Conservation (phyloP, 1,139 yeast genomes). For the Diutina siamensis region DNA sequence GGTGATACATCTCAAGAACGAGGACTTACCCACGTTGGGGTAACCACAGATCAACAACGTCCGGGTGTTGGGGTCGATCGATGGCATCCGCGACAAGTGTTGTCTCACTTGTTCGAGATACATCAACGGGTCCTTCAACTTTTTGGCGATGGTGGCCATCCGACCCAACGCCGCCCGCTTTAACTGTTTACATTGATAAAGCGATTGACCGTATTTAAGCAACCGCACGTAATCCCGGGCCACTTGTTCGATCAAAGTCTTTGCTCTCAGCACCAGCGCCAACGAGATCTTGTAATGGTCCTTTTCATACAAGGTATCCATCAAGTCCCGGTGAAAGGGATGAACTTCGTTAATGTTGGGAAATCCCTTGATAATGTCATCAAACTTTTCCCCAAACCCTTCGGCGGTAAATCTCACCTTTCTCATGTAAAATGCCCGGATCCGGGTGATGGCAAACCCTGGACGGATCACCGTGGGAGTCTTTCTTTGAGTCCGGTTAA, state of each 20-base stretch:
- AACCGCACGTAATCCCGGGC: conserved; percentile 89
- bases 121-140: conserved; percentile 83
- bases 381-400: conserved; percentile 87
- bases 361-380: conserved; percentile 74
- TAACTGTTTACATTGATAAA: conserved; percentile 96
- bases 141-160: conserved; percentile 96
- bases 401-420: conserved; percentile 93
- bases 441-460: conserved; percentile 92
- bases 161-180: conserved; percentile 98
- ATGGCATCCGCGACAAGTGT: conserved; percentile 96
- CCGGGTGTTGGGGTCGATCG: conserved; percentile 97
- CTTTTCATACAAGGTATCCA: conserved; percentile 96
- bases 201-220: conserved; percentile 91
- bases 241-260: conserved; percentile 88
- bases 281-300: conserved; percentile 96
- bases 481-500: conserved; percentile 95
- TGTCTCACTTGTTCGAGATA: conserved; percentile 98
- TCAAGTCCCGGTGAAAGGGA: conserved; percentile 95
- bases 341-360: conserved; percentile 97
- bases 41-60: conserved; percentile 95
- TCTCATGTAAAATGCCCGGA: conserved; percentile 96
- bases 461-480: conserved; percentile 97
- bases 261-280: conserved; percentile 90
- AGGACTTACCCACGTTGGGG: conserved; percentile 98
- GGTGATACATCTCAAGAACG: conserved; percentile 84